phyloP scores from a whole-genome alignment of 2,329 filamentous ascomycete genomes.

The Colletotrichum tanaceti region DNA sequence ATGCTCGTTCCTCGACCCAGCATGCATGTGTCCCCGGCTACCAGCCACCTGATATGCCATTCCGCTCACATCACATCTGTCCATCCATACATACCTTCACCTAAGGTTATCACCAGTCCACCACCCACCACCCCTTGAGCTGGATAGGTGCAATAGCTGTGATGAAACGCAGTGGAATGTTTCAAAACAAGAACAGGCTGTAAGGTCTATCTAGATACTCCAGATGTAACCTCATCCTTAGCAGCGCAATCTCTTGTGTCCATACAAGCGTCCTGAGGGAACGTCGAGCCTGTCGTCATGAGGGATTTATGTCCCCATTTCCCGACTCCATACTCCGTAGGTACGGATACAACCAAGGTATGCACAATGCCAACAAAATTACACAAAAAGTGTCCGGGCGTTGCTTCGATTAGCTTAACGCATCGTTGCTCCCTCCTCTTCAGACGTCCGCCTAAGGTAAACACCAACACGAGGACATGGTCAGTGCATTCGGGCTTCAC shows the following conservation, averaged over 20 bases:
- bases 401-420: slow-evolving; percentile 3
- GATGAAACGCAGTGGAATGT: slow-evolving; percentile 39
- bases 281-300: neutral
- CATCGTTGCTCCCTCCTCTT: slow-evolving; percentile 15
- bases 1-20: slow-evolving; percentile 14
- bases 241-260: neutral
- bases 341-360: no score
- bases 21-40: slow-evolving; percentile 28
- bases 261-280: neutral
- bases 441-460: slow-evolving; percentile 8
- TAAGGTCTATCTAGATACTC: slow-evolving; percentile 1
- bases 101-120: no score
- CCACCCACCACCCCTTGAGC: slow-evolving; percentile 5
- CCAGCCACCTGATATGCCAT: slow-evolving; percentile 34
- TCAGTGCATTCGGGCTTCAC: slow-evolving; percentile 31
- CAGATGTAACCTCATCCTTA: slow-evolving; percentile 12
- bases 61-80: slow-evolving; percentile 15
- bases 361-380: neutral
- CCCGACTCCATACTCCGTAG: neutral
- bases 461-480: slow-evolving; percentile 6
- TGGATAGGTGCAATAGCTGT: slow-evolving; percentile 16
- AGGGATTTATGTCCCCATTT: neutral
- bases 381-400: neutral
- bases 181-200: slow-evolving; percentile 36
- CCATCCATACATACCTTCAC: slow-evolving; percentile 19